Evolutionary conservation across 306 rosid species (phyloP).

Genomic region (Cicer yamashitae): DNA sequence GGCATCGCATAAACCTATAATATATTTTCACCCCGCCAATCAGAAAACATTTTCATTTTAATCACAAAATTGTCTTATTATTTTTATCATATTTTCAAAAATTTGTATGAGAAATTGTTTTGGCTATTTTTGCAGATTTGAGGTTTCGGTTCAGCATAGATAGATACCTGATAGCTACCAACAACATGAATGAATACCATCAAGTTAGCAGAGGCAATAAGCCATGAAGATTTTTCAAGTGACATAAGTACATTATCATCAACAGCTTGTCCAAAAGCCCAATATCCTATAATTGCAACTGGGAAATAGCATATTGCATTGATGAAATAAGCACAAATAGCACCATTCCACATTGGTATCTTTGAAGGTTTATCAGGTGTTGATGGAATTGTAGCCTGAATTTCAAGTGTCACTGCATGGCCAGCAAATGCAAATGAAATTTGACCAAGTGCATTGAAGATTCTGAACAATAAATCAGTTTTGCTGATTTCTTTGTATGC

Average conservation of each 20-base stretch:
- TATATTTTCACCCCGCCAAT: constrained; percentile 6
- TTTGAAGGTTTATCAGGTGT: constrained; percentile 85
- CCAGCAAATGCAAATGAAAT: constrained; percentile 94
- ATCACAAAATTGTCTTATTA: not conserved
- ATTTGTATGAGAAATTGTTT: not conserved
- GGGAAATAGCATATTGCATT: constrained; percentile 94
- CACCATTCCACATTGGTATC: constrained; percentile 90
- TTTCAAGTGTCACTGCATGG: constrained; percentile 88
- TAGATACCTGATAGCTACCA: constrained; percentile 91
- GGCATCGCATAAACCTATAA: constrained; percentile 92
- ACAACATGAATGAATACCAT: constrained; percentile 91
- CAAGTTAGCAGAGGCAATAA: constrained; percentile 87
- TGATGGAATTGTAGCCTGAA: constrained; percentile 94
- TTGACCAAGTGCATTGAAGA: constrained; percentile 87
- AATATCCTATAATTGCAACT: constrained; percentile 83
- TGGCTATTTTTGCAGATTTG: not conserved
- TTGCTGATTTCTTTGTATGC: constrained; percentile 69
- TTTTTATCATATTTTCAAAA: not conserved
- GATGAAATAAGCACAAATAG: constrained; percentile 70
- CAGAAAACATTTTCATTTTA: not conserved
- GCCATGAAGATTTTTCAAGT: constrained; percentile 82
- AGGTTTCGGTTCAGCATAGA: not conserved
- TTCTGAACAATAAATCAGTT: constrained; percentile 64
- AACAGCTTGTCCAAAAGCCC: constrained; percentile 87
- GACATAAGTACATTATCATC: constrained; percentile 72